Base-by-base conservation (phyloP, 805 yeast species). In the Teunomyces kruisii region DNA sequence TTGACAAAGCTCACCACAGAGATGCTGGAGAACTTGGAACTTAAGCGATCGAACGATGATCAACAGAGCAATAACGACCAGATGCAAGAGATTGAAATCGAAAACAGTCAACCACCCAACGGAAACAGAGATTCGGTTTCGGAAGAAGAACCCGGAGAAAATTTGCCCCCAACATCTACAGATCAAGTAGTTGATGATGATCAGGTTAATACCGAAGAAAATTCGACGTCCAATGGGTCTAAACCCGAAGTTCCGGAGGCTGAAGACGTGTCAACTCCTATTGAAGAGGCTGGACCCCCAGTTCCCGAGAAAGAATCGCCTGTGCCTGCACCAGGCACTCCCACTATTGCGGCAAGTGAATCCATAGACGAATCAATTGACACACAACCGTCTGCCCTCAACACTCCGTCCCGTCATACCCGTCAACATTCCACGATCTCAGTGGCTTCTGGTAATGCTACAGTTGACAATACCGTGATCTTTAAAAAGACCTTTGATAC, bases 401-500 rank as follows among this genome's bases (percentile, higher is more conserved):
- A 13, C 26, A 28, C 32, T 9, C 26, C 42, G n/a, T 22, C 43
- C 6, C 31, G 29, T 19, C 45, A 40, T 26, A 13, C 39, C 26
- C 39, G 50, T 8, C 47, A 36, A 22, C 40, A 15, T n/a, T 35
- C 43, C 6, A 33, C 39, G n/a, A 36, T 17, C 3, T 43, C 52
- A 6, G 40, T 38, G 15, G 40, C 40, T 16, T 43, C 45, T 16
- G 36, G 16, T 12, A 30, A 29, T 10, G 60, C 54, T 22, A 50
- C 48, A 14, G 52, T 58, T 27, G 61, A 62, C 45, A 58, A 63
- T 48, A 39, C 53, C 27, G 52, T 54, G 33, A 49, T 55, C 9
- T 57, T 86, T 53, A 79, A 75, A 51, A 74, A 75, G 43, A 80
- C 89, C 2, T 75, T 87, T 50, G 81, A 82, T 47, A 54, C 68